phyloP scores from a whole-genome alignment of 2,329 filamentous ascomycete species.

The Penicillium sclerotigenum region DNA sequence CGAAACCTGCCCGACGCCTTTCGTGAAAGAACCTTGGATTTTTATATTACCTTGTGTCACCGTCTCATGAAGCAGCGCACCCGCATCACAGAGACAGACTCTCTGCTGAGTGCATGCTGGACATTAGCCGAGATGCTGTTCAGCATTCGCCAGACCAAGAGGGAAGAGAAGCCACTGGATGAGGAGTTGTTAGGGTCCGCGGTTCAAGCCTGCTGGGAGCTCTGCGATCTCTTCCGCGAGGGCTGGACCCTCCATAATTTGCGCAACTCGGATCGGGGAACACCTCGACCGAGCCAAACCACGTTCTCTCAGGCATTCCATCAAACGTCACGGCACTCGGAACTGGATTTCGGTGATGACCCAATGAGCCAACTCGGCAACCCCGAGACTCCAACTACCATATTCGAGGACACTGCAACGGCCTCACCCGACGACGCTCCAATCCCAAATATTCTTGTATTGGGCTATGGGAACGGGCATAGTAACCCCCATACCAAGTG shows the following conservation, averaged over 20 bases:
- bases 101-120: conserved; percentile 83
- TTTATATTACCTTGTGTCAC: conserved; percentile 91
- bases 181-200: conserved; percentile 83
- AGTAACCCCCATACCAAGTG: conserved; percentile 53
- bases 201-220: conserved; percentile 90
- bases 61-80: conserved; percentile 92
- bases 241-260: conserved; percentile 80
- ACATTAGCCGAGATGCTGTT: conserved; percentile 89
- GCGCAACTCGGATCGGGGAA: conserved; percentile 68
- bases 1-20: conserved; percentile 80
- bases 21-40: conserved; percentile 83
- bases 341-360: conserved; percentile 28
- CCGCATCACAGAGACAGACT: conserved; percentile 75
- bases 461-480: conserved; percentile 67
- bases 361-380: conserved; percentile 30
- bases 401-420: conserved; percentile 89
- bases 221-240: conserved; percentile 88
- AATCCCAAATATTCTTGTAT: conserved; percentile 82
- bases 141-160: conserved; percentile 76
- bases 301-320: conserved; percentile 63
- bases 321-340: conserved; percentile 49
- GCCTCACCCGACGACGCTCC: conserved; percentile 76
- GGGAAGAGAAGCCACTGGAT: conserved; percentile 69
- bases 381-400: conserved; percentile 89
- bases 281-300: conserved; percentile 75